Evolutionary conservation across 2,329 filamentous ascomycete genomes (phyloP).

Genomic region (Pseudocercospora ulei): DNA sequence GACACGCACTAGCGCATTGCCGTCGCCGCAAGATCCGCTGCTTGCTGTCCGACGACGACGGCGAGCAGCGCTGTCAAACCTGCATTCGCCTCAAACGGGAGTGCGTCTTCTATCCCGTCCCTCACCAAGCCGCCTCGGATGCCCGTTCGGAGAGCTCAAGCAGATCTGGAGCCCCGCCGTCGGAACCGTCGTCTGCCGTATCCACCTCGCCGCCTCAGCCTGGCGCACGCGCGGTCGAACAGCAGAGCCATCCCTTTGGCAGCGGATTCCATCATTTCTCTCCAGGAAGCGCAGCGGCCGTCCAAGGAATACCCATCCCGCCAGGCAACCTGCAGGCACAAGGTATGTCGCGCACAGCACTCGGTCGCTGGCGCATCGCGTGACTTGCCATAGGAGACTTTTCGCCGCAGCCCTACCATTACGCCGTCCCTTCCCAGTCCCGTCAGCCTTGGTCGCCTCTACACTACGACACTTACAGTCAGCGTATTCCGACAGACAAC

Average conservation of each 20-base stretch:
- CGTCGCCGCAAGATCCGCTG: conserved; percentile 89
- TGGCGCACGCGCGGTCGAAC: conserved; percentile 18
- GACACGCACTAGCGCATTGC: conserved; percentile 60
- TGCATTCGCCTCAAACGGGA: conserved; percentile 92
- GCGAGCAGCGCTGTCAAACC: conserved; percentile 71
- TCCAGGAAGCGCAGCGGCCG: conserved; percentile 20
- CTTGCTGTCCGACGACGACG: conserved; percentile 62
- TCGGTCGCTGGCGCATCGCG: background rate
- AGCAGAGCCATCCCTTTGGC: conserved; percentile 17
- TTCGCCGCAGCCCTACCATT: conserved; percentile 10
- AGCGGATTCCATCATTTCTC: conserved; percentile 19
- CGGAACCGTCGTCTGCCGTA: conserved; percentile 26
- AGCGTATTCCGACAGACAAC: conserved; percentile 4
- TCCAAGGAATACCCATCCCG: conserved; percentile 18
- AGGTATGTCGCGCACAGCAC: conserved; percentile 5
- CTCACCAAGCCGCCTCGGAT: conserved; percentile 38
- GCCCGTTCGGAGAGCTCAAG: conserved; percentile 23
- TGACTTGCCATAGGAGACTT: conserved; percentile 9
- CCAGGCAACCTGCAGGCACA: conserved; percentile 11
- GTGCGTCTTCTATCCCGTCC: conserved; percentile 83
- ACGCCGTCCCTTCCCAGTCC: background rate
- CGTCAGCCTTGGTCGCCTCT: conserved; percentile 8
- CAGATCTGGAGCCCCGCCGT: conserved; percentile 17
- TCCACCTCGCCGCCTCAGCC: conserved; percentile 23
- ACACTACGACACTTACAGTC: conserved; percentile 7